A percentile compares a stretch with the other conserved stretches of the same genome.
Conservation (phyloP, 441 rosid species). For the Theobroma grandiflorum region DNA sequence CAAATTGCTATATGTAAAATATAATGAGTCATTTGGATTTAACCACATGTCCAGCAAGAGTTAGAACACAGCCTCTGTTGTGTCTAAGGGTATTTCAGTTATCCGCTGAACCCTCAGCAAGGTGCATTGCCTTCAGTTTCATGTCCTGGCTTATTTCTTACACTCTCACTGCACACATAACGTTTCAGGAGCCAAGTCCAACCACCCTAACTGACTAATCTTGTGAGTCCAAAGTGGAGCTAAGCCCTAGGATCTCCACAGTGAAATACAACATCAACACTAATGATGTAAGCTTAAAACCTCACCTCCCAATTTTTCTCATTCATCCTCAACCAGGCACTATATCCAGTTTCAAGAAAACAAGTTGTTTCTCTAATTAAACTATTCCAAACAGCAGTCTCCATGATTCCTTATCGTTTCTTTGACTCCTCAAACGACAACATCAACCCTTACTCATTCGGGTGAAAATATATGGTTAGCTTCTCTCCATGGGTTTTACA, state of each 20-base stretch:
- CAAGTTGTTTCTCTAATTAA: neutral
- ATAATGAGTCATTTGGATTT: neutral
- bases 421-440: neutral
- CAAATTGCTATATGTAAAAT: neutral
- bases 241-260: neutral
- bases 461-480: neutral
- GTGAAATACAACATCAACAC: neutral
- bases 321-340: neutral
- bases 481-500: neutral
- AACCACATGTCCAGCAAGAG: neutral
- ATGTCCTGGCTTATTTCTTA: neutral
- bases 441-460: neutral
- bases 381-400: neutral
- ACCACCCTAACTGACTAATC: neutral
- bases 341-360: neutral
- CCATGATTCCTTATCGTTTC: neutral
- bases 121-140: neutral
- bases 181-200: neutral
- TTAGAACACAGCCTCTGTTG: neutral
- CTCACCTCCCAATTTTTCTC: neutral
- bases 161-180: neutral
- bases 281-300: neutral
- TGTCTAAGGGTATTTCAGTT: neutral
- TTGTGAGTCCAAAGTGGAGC: neutral
- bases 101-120: neutral